A percentile compares a stretch with the other conserved stretches of the same genome.
Evolutionary conservation across 1,284 basidiomycete genomes (phyloP).

Genomic region (Gymnopus androsaceus): DNA sequence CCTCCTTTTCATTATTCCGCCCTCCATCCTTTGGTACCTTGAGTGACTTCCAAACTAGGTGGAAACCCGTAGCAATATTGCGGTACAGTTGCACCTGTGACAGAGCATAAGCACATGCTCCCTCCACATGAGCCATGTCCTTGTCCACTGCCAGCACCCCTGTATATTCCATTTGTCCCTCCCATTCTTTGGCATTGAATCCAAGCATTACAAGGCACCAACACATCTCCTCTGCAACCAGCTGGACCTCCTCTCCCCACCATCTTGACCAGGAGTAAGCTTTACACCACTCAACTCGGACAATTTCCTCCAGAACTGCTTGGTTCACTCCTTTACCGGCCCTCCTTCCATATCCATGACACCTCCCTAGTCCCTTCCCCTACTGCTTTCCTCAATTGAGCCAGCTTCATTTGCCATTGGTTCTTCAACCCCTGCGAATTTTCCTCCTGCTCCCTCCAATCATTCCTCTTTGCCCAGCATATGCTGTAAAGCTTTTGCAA

Average conservation of each 20-base stretch:
- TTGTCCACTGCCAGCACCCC: background rate
- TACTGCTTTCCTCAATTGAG: background rate
- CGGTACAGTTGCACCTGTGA: background rate
- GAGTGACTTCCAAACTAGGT: background rate
- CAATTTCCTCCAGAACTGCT: background rate
- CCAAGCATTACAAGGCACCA: background rate
- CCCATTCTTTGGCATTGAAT: background rate
- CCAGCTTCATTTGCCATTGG: background rate
- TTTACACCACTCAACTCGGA: constrained; percentile 7
- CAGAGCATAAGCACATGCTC: too few relatives aligned
- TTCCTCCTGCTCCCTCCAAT: background rate
- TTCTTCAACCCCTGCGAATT: background rate
- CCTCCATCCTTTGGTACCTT: background rate
- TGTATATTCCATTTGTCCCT: background rate
- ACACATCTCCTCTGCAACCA: background rate
- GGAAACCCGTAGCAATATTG: background rate
- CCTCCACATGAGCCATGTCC: background rate
- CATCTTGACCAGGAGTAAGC: background rate
- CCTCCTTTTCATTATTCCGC: background rate
- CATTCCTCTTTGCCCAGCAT: background rate
- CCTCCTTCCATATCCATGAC: constrained; percentile 10
- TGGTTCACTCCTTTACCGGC: background rate
- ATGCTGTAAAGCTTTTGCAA: too few relatives aligned
- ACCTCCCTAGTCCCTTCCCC: background rate
- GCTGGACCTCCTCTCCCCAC: background rate